phyloP scores from a whole-genome alignment of 108 stramenopile species.

The Skeletonema grethae region DNA sequence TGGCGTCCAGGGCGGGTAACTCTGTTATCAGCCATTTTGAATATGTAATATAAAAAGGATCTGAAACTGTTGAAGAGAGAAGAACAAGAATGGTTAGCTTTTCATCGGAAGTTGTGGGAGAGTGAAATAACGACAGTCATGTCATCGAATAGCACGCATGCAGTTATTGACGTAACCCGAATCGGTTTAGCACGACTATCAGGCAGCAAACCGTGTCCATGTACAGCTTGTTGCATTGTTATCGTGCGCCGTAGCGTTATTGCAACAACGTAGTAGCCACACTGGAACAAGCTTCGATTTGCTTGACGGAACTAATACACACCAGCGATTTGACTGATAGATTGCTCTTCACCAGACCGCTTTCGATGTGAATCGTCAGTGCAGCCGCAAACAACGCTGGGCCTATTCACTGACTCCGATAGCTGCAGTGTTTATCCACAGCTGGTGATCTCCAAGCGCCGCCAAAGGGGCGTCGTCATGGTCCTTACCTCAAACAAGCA shows the following conservation, averaged over 20 bases:
- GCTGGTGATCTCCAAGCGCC: not conserved
- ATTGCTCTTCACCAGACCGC: not conserved
- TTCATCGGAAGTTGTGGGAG: constrained; percentile 13
- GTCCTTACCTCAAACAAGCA: constrained; percentile 6
- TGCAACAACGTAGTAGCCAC: not conserved
- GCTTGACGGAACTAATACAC: not conserved
- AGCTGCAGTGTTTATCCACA: not conserved
- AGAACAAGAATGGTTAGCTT: constrained; percentile 1
- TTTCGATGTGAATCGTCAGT: not conserved
- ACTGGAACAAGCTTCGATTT: not conserved
- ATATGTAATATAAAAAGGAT: constrained; percentile 7
- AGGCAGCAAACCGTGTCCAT: constrained; percentile 10
- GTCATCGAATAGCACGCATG: constrained; percentile 9
- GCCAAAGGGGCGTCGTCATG: not conserved
- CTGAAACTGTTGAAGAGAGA: constrained; percentile 12
- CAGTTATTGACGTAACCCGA: constrained; percentile 29
- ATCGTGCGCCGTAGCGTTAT: constrained; percentile 15
- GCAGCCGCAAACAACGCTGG: not conserved
- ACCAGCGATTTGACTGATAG: not conserved
- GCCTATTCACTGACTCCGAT: not conserved
- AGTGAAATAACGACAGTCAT: constrained; percentile 7
- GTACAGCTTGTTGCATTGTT: constrained; percentile 12
- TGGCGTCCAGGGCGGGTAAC: constrained; percentile 94
- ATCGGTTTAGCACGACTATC: constrained; percentile 43
- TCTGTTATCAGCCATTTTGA: constrained; percentile 87